These are phyloP conservation scores for Hypoxylon cercidicola DNA, from an alignment of 495 filamentous ascomycete genomes.

Conservation along the genomic window DNA sequence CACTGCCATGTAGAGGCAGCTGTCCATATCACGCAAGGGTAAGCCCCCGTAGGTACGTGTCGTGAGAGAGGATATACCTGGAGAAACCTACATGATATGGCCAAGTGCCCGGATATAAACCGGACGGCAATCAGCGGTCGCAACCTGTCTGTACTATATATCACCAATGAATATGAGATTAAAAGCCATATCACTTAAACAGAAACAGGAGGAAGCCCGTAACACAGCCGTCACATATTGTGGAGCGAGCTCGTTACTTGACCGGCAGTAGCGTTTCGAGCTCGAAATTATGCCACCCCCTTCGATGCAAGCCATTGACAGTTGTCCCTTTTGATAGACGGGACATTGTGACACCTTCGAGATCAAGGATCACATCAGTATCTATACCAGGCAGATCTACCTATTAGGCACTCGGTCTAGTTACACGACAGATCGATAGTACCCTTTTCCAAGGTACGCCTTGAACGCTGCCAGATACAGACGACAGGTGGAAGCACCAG, in stretches of 20 bases:
- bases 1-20: too few species aligned
- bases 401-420: background rate
- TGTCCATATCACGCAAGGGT: too few species aligned
- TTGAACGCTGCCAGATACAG: background rate
- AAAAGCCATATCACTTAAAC: too few species aligned
- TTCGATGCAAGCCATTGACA: constrained; percentile 31
- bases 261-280: background rate
- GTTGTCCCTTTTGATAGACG: constrained; percentile 16
- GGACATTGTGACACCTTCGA: constrained; percentile 15
- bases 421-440: constrained; percentile 23
- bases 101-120: too few species aligned
- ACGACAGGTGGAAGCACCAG: background rate
- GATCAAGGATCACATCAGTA: too few species aligned
- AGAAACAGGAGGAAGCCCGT: too few species aligned
- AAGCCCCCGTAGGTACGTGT: too few species aligned
- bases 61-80: too few species aligned
- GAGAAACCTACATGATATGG: too few species aligned
- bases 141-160: too few species aligned
- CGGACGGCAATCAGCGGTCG: too few species aligned
- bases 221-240: background rate
- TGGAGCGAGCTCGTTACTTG: background rate
- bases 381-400: background rate
- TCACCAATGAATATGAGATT: too few species aligned
- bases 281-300: constrained; percentile 21
- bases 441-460: constrained; percentile 4